These are phyloP conservation scores for Talaromyces liani DNA, from an alignment of 495 filamentous ascomycete genomes.

Conservation along the genomic window DNA sequence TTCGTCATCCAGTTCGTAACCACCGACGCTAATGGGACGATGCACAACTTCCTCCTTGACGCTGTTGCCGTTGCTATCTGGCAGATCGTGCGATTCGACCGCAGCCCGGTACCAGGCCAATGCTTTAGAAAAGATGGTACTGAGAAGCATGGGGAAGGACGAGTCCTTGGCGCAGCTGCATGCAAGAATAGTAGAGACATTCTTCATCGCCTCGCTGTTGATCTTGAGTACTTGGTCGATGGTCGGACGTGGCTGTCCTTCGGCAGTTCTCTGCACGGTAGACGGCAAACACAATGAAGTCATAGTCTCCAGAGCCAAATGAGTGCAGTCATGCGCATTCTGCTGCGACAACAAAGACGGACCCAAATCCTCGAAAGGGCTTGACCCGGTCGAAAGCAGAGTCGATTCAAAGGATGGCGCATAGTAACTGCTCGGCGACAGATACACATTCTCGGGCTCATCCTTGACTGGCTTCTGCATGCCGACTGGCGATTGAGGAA, in stretches of 20 bases:
- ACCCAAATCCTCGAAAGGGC: conserved; percentile 5
- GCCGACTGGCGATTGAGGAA: neutral
- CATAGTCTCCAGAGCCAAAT: conserved; percentile 7
- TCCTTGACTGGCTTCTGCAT: conserved; percentile 1
- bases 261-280: conserved; percentile 4
- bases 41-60: conserved; percentile 15
- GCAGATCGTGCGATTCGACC: neutral
- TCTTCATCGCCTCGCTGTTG: conserved; percentile 12
- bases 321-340: conserved; percentile 9
- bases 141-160: conserved; percentile 8
- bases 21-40: conserved; percentile 18
- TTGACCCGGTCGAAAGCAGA: neutral
- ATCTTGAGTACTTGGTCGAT: conserved; percentile 19
- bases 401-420: conserved; percentile 6
- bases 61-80: neutral
- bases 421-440: conserved; percentile 9
- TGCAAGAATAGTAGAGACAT: conserved; percentile 13
- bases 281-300: conserved; percentile 4
- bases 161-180: conserved; percentile 10
- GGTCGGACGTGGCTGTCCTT: conserved; percentile 12
- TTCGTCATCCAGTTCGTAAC: conserved; percentile 18
- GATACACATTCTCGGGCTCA: conserved; percentile 6
- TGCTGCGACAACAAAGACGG: conserved; percentile 6
- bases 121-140: conserved; percentile 7
- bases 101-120: conserved; percentile 11